These are phyloP conservation scores for Sporothrix pallida DNA, from an alignment of 2,329 filamentous ascomycete species.

Conservation along the genomic window DNA sequence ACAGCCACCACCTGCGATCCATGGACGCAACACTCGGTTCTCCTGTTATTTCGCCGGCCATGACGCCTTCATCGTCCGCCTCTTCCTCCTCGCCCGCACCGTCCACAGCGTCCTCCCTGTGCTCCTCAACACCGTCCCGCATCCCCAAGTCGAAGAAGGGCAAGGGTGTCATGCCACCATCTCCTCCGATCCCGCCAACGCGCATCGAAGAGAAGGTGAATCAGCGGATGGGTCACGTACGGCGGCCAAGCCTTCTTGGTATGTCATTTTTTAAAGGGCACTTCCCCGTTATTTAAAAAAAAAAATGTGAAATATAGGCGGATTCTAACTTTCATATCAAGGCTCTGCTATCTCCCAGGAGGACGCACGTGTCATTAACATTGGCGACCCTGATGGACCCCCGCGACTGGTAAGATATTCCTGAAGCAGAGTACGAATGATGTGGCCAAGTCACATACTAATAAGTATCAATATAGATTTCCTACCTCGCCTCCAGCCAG, in stretches of 20 bases:
- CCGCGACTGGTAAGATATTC: conserved; percentile 67
- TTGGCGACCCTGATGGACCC: conserved; percentile 74
- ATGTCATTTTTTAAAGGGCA: conserved; percentile 40
- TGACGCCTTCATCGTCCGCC: conserved; percentile 35
- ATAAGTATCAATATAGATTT: conserved; percentile 61
- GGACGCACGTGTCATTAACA: conserved; percentile 80
- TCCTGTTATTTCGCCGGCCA: conserved; percentile 29
- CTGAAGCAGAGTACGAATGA: neutral
- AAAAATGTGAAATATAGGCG: neutral
- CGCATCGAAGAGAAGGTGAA: conserved; percentile 51
- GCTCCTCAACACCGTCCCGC: conserved; percentile 61
- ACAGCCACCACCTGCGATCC: conserved; percentile 34
- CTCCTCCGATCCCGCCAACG: conserved; percentile 46
- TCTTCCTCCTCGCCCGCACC: conserved; percentile 38
- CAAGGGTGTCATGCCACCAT: conserved; percentile 52
- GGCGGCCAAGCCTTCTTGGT: conserved; percentile 69
- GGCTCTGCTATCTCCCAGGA: conserved; percentile 74
- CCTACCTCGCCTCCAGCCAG: conserved; percentile 78
- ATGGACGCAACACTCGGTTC: conserved; percentile 32
- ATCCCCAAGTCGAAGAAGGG: conserved; percentile 48
- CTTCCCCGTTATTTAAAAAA: neutral
- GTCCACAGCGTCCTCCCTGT: conserved; percentile 52
- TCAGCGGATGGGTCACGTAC: conserved; percentile 58
- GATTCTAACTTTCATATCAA: conserved; percentile 47
- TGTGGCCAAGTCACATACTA: conserved; percentile 37